A percentile compares a stretch with the other conserved stretches of the same genome.
These are phyloP conservation scores for Limtongia smithiae DNA, from an alignment of 805 yeast species.

Conservation along the genomic window DNA sequence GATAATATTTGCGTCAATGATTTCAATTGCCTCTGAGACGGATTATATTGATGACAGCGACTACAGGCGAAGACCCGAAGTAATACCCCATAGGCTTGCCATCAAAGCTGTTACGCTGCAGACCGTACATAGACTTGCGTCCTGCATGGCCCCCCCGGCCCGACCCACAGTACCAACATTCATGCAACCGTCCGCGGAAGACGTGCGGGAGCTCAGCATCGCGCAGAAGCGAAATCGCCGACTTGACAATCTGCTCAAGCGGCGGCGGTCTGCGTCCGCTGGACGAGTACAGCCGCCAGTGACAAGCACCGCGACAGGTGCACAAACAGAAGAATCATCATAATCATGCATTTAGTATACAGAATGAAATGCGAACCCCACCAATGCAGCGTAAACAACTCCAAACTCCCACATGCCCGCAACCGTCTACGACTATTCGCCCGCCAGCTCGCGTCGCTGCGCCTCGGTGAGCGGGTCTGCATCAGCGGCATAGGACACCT, in stretches of 20 bases:
- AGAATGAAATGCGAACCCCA: too few species aligned
- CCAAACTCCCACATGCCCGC: not conserved
- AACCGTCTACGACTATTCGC: not conserved
- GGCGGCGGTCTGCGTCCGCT: slow-evolving; percentile 3
- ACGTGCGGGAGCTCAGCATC: slow-evolving; percentile 5
- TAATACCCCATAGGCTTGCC: too few species aligned
- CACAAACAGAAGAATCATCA: too few species aligned
- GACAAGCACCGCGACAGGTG: too few species aligned
- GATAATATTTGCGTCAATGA: too few species aligned
- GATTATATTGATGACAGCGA: too few species aligned
- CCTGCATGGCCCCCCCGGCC: too few species aligned
- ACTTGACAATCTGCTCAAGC: slow-evolving; percentile 10
- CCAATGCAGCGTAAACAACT: not conserved
- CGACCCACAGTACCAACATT: not conserved
- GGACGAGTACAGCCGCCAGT: too few species aligned
- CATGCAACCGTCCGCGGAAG: slow-evolving; percentile 16
- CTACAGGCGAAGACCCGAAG: not conserved
- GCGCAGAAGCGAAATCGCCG: slow-evolving; percentile 11
- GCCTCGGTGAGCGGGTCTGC: slow-evolving; percentile 23
- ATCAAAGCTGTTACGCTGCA: not conserved
- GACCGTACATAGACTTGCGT: not conserved
- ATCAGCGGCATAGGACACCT: slow-evolving; percentile 29
- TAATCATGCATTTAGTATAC: not conserved
- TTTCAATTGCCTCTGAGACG: too few species aligned
- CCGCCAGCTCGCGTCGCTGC: slow-evolving; percentile 20